Evolutionary conservation across 192 early-diverging fungal species (phyloP), one percentile per base, ranked within the genome.

Genomic region (Backusella psychrophila): DNA sequence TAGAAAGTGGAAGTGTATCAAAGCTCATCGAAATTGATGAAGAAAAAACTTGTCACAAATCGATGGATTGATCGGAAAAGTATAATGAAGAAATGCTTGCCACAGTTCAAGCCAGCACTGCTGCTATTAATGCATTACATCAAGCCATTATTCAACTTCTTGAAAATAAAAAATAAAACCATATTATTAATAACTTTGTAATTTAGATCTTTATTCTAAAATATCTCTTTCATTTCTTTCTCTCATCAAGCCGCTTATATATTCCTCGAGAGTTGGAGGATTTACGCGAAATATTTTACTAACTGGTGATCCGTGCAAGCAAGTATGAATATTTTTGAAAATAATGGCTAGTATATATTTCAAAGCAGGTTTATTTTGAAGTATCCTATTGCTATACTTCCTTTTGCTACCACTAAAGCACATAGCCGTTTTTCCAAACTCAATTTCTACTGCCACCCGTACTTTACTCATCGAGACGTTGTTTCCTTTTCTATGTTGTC

Each of bases 271-370:
- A 23, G 17, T 69, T 69, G 38, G 36, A n/a, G 68, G 36, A 6
- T 26, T 6, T 35, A 69, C 0, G 1, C 19, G n/a, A 41, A 69
- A 69, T n/a, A 69, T 69, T 41, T 1, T 19, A 7, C 9, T n/a
- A 6, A 14, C 38, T 23, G 68, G 17, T 11, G 68, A 41, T 12
- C 36, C 21, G 11, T 69, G 2, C 5, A 69, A 12, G 19, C 38
- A 69, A 3, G 68, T 69, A n/a, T 69, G 68, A 12, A 69, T 23
- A 23, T 23, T 69, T 39, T 69, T 69, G 11, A 69, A 41, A 35
- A 36, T 17, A 0, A 38, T 39, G 11, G 19, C 17, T 2, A 69
- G 4, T 2, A 69, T 69, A 36, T 69, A 69, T n/a, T 23, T 7
- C 23, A 39, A 39, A 21, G 38, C 38, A 8, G 38, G 68, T 14